phyloP scores from a whole-genome alignment of 75 land plant genomes.

The Sequoia sempervirens region DNA sequence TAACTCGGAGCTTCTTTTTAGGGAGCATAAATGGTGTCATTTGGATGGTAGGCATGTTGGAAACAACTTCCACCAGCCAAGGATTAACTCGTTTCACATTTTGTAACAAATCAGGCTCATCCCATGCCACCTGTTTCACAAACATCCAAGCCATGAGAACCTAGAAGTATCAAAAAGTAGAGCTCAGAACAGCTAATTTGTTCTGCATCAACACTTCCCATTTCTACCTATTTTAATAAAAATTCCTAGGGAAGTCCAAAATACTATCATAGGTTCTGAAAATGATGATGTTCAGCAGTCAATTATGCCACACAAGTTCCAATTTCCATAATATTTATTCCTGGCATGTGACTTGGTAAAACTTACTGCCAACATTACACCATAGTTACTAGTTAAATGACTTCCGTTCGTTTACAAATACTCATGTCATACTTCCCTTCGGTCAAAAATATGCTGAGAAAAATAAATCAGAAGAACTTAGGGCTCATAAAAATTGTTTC shows the following conservation, averaged over 20 bases:
- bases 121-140: conserved; percentile 83
- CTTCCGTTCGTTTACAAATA: neutral
- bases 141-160: neutral
- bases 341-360: neutral
- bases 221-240: neutral
- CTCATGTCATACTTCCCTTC: neutral
- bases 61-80: conserved; percentile 91
- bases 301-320: neutral
- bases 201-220: neutral
- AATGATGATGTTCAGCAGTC: neutral
- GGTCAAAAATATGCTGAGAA: neutral
- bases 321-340: neutral
- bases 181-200: neutral
- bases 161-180: neutral
- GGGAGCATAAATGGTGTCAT: conserved; percentile 72
- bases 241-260: neutral
- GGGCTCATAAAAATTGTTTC: neutral
- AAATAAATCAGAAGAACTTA: neutral
- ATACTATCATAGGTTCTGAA: neutral
- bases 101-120: conserved; percentile 90
- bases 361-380: neutral
- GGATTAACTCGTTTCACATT: conserved; percentile 88
- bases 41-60: conserved; percentile 78
- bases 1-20: conserved; percentile 67
- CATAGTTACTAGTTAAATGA: neutral